phyloP scores from a whole-genome alignment of 1,284 basidiomycete species.

The Inonotus obliquus region DNA sequence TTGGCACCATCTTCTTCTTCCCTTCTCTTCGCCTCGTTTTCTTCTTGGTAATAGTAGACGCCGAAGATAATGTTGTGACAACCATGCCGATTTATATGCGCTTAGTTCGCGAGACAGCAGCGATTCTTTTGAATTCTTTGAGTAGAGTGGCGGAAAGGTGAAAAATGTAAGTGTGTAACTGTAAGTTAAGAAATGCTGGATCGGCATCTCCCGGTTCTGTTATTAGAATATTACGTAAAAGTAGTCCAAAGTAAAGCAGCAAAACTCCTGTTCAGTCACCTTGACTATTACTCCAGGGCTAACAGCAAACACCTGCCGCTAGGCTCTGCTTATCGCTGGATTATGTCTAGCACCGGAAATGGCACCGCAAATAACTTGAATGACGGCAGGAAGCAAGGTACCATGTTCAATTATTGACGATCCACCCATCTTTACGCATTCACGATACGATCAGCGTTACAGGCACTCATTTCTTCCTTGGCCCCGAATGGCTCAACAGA shows the following conservation, averaged over 20 bases:
- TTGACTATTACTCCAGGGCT: too few species aligned
- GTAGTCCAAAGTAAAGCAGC: background rate
- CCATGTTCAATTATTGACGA: background rate
- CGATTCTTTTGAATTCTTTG: background rate
- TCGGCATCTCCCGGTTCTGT: background rate
- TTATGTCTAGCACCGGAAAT: background rate
- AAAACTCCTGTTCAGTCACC: background rate
- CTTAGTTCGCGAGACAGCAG: background rate
- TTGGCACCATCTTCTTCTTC: conserved; percentile 12
- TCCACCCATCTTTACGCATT: conserved; percentile 6
- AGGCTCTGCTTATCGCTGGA: background rate
- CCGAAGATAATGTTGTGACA: conserved; percentile 3
- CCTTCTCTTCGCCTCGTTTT: conserved; percentile 16
- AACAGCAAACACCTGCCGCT: background rate
- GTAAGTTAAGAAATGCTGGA: background rate
- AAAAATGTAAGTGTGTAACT: background rate
- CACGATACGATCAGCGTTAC: conserved; percentile 37
- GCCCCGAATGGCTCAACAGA: conserved; percentile 32
- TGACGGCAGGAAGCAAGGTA: conserved; percentile 14
- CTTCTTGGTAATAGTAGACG: conserved; percentile 9
- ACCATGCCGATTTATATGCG: conserved; percentile 8
- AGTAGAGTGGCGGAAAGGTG: background rate
- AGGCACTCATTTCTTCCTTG: conserved; percentile 47
- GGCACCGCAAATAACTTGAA: background rate
- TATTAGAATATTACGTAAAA: background rate